These are phyloP conservation scores for Rhodotorula toruloides DNA, from an alignment of 768 basidiomycete genomes.

Conservation along the genomic window DNA sequence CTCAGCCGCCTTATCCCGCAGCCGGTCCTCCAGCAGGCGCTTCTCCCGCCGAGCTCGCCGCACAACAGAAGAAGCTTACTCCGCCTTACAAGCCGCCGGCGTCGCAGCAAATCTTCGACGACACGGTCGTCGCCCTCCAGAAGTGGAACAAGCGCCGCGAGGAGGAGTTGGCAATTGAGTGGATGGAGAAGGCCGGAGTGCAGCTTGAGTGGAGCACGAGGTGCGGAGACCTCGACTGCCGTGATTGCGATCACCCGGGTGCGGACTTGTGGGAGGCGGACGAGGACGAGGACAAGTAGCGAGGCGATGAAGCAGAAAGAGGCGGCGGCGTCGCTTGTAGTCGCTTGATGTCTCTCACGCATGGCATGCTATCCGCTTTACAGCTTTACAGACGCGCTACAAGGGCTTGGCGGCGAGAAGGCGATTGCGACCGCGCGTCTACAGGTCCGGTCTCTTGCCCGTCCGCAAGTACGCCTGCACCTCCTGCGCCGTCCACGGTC, in stretches of 20 bases:
- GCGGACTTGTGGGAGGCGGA: background rate
- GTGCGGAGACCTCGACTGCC: background rate
- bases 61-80: background rate
- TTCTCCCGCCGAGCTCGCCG: background rate
- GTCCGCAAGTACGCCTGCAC: constrained; percentile 21
- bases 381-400: too few species aligned
- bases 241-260: background rate
- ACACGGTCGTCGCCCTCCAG: background rate
- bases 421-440: too few species aligned
- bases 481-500: constrained; percentile 22
- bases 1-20: background rate
- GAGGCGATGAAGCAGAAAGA: background rate
- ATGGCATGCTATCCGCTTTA: too few species aligned
- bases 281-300: background rate
- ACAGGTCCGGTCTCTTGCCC: constrained; percentile 9
- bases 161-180: constrained; percentile 6
- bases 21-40: background rate
- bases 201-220: background rate
- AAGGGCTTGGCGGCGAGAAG: too few species aligned
- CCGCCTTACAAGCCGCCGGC: too few species aligned
- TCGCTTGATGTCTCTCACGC: too few species aligned
- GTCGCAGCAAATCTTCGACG: background rate
- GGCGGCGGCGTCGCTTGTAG: too few species aligned
- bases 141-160: constrained; percentile 13
- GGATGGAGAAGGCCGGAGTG: background rate